Evolutionary conservation across 495 filamentous ascomycete genomes (phyloP), one percentile per base, ranked within the genome.

Genomic region (Corynascus novoguineensis): DNA sequence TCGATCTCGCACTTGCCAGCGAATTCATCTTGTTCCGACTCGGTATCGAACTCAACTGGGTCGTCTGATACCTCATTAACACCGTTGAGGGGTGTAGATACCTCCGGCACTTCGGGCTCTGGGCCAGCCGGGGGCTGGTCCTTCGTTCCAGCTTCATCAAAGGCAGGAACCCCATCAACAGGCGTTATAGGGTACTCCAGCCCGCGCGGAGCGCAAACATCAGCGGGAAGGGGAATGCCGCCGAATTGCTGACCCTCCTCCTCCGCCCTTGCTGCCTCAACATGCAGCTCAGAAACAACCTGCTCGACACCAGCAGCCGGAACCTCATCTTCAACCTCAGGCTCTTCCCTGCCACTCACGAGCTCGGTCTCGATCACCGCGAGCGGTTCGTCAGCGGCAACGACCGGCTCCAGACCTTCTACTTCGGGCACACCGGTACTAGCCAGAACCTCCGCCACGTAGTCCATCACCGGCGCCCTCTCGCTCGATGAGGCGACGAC

Each of bases 91-190:
- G 41, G 4, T 25, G n/a, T 5, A 5, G 37, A 17, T 1, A 10
- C 25, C 17, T 44, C 41, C 19, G 5, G 4, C 25, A 2, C 41
- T 4, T 44, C 41, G 41, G 21, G 5, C 27, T 21, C 27, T 10
- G n/a, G 0, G 3, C 9, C 46, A 19, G 29, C 8, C 22, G 7
- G 3, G 11, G 5, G 1, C 4, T 45, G 7, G 12, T 25, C 41
- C 11, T 45, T 12, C 17, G 21, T 28, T 10, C 19, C 45, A 19
- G 45, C 14, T 22, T 48, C 45, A 0, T 49, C 46, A 28, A 37
- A 35, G 8, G 60, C 45, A 22, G 51, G 32, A 32, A 10, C 40
- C 45, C 52, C 58, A 0, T 22, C 48, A 22, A 47, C 48, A 25
- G 45, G 0, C 5, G 27, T 54, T n/a, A 54, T 15, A 2, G 51